Evolutionary conservation across 805 yeast genomes (phyloP), one percentile per base, ranked within the genome.

Genomic region (Candida palmyrensis): DNA sequence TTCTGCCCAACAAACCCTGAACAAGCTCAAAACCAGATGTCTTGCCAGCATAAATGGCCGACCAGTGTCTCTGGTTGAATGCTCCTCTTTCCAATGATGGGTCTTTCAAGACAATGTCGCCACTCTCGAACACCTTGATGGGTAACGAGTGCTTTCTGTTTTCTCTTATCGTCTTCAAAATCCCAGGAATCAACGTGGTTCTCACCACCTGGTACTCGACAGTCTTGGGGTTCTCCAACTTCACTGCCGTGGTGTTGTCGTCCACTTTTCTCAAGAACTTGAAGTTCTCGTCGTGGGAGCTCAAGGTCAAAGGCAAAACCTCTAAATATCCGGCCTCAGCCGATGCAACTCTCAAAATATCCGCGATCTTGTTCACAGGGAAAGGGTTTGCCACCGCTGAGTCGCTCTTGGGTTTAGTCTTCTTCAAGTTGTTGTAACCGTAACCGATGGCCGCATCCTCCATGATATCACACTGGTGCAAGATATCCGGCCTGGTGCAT

Each of bases 381-480:
- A 90, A 75, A 27, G 97, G 88, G 35, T 82, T 72, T 16, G 95
- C 96, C 41, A 86, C 81, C 43, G 82, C 77, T 7, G 95, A 75
- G 37, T 80, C 80, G 20, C 86, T 72, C 44, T 87, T 74, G 52
- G 92, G 86, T 44, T 75, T 75, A 32, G 92, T 79, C 63, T 81
- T 86, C 42, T 73, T 75, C 53, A 92, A 72, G 56, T 85, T 87
- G 65, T 89, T 83, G 71, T 82, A 92, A 37, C 98, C 99, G 55
- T 87, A 92, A 19, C 87, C 94, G 53, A 92, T 82, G 30, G 96
- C 98, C 30, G 90, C 96, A 60, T 92, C 99, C 63, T 92, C 99
- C 95, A 92, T 85, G 45, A 92, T 81, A 63, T 92, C 99, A 72
- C 97, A 90, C 57, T 87, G 95, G 62, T 92, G 99, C 51, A 92